These are phyloP conservation scores for Magnaporthiopsis incrustans DNA, from an alignment of 2,329 filamentous ascomycete genomes.

Conservation along the genomic window DNA sequence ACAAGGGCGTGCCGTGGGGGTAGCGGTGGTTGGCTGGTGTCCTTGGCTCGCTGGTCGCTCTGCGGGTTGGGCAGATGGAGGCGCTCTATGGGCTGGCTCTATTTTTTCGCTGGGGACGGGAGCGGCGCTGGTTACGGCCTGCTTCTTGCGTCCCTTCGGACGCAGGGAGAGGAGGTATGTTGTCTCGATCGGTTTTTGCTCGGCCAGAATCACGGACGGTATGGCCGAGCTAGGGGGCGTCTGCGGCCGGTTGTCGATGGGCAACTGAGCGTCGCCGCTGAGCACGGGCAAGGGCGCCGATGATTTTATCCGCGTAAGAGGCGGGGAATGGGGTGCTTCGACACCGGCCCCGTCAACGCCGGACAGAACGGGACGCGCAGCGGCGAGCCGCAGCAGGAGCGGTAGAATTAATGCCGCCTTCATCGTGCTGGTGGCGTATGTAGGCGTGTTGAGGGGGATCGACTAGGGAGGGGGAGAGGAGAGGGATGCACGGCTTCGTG, in stretches of 20 bases:
- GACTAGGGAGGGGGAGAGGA: background rate
- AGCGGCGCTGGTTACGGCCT: background rate
- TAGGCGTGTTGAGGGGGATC: no score
- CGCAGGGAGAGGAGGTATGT: constrained; percentile 7
- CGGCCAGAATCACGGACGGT: constrained; percentile 3
- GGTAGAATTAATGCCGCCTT: constrained; percentile 4
- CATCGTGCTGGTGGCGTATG: constrained; percentile 3
- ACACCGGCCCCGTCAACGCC: background rate
- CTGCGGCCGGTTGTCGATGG: constrained; percentile 8
- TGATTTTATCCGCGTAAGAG: background rate
- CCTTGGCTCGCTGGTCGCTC: background rate
- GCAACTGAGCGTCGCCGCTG: background rate
- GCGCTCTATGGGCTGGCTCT: background rate
- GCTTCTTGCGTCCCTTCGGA: background rate
- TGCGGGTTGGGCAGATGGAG: background rate
- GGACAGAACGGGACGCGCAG: background rate
- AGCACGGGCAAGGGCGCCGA: background rate
- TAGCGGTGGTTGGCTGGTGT: background rate
- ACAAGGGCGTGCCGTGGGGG: background rate
- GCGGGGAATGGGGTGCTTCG: background rate
- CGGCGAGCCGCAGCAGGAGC: constrained; percentile 3
- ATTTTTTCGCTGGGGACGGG: background rate
- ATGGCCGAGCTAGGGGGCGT: background rate
- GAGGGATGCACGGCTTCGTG: background rate
- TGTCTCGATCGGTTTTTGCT: constrained; percentile 1